Evolutionary conservation across 768 basidiomycete species (phyloP), one percentile per base, ranked within the genome.

Genomic region (Lepiota brunneoincarnata): DNA sequence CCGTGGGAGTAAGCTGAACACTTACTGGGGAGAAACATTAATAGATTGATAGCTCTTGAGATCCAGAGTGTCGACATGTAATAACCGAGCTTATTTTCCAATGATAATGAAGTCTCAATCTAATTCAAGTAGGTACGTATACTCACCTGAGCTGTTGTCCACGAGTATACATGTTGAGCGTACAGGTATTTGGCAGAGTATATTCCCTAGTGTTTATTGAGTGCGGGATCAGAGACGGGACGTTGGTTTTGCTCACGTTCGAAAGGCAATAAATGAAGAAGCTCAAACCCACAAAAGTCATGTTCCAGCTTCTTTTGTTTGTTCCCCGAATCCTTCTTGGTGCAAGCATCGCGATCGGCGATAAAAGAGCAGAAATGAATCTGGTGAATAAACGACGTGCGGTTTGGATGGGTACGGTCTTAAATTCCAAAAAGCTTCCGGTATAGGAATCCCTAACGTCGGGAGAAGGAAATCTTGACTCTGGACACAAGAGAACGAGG

Each of bases 121-220:
- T 39, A 15, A 6, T 9, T 24, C 17, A 37, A 10, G 6, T 4
- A 14, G 17, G 39, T 21, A 20, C 2, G 24, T 51, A 17, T 35
- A 31, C 55, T 37, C 58, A 67, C 80, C 73, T 84, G 73, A 35
- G 80, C 79, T 10, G 87, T 77, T 12, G 75, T 77, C 89, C 89
- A 91, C 10, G 71, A 65, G 61, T 86, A 91, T 9, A 85, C 71
- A 62, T 90, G 86, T 59, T 83, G 81, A 0, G 86, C 89, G 57
- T 91, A 93, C 34, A 91, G 69, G 59, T 90, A 91, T 67, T 91
- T 92, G 55, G 86, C 73, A 49, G 82, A 84, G 66, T 83, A 86
- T 1, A 91, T 67, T 15, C 87, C 90, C 79, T 87, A 54, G 20
- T 7, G 35, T 50, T 14, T 34, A 49, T 41, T 39, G 55, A 59